Conservation (phyloP, 1,284 basidiomycete genomes). For the Trichosporon faecale region DNA sequence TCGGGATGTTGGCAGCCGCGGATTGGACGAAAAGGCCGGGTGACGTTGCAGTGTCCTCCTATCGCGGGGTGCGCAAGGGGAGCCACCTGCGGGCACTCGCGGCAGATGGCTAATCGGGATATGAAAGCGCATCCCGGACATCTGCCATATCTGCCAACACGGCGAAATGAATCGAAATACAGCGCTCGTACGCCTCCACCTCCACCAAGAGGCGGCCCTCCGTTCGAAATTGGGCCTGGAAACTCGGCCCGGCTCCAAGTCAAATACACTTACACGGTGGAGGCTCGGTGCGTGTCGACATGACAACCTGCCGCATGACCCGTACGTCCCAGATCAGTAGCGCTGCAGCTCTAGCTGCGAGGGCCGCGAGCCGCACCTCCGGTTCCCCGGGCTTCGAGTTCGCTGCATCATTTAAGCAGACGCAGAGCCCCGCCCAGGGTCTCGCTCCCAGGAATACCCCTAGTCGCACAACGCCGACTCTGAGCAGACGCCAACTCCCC, state of each 20-base stretch:
- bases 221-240: background rate
- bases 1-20: background rate
- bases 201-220: background rate
- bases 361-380: background rate
- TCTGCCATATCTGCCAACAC: conserved; percentile 4
- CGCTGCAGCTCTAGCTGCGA: background rate
- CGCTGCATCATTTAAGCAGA: background rate
- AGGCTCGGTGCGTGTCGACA: background rate
- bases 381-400: background rate
- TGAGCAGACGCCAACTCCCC: background rate
- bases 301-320: conserved; percentile 3
- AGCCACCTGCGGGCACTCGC: too few relatives aligned
- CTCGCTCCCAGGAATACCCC: conserved; percentile 4
- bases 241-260: background rate
- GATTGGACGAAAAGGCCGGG: background rate
- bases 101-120: background rate
- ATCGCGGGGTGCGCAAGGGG: background rate
- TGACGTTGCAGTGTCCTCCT: background rate
- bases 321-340: background rate
- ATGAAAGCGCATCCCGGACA: background rate
- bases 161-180: conserved; percentile 5
- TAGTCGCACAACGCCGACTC: conserved; percentile 9
- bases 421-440: background rate
- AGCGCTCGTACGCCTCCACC: background rate
- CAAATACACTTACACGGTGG: background rate